These are phyloP conservation scores for Xanthoconium stramineum DNA, from an alignment of 768 basidiomycete genomes.

Conservation along the genomic window DNA sequence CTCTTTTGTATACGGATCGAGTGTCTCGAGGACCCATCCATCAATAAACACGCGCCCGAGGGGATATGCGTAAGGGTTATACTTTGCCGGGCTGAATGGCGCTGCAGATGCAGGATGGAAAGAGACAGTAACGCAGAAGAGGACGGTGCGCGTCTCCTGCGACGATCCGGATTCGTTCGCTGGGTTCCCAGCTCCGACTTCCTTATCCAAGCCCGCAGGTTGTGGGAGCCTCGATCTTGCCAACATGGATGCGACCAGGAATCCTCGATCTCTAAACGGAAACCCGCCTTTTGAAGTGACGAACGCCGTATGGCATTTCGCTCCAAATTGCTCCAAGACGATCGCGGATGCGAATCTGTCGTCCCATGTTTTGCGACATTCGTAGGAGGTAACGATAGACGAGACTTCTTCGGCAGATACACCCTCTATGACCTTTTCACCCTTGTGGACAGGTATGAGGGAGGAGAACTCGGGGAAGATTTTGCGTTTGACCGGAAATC, in stretches of 20 bases:
- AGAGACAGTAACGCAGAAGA: constrained; percentile 83
- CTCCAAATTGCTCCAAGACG: constrained; percentile 75
- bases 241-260: constrained; percentile 73
- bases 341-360: constrained; percentile 72
- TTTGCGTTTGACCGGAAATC: constrained; percentile 71
- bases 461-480: constrained; percentile 75
- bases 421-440: constrained; percentile 89
- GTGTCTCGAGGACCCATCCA: constrained; percentile 94
- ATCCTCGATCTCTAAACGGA: constrained; percentile 87
- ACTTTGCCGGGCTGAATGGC: constrained; percentile 58
- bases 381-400: constrained; percentile 62
- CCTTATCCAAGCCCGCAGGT: constrained; percentile 38
- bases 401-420: constrained; percentile 90
- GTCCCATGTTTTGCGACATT: constrained; percentile 82
- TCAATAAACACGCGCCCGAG: constrained; percentile 83
- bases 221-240: constrained; percentile 52
- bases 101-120: constrained; percentile 63
- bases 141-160: constrained; percentile 53
- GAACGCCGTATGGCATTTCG: constrained; percentile 69
- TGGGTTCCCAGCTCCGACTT: constrained; percentile 28
- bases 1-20: constrained; percentile 93
- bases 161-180: constrained; percentile 30
- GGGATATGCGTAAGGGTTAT: constrained; percentile 72
- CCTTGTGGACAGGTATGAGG: constrained; percentile 79
- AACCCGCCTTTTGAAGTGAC: constrained; percentile 74